phyloP scores from a whole-genome alignment of 495 filamentous ascomycete genomes.

The Penicillium pulvis region DNA sequence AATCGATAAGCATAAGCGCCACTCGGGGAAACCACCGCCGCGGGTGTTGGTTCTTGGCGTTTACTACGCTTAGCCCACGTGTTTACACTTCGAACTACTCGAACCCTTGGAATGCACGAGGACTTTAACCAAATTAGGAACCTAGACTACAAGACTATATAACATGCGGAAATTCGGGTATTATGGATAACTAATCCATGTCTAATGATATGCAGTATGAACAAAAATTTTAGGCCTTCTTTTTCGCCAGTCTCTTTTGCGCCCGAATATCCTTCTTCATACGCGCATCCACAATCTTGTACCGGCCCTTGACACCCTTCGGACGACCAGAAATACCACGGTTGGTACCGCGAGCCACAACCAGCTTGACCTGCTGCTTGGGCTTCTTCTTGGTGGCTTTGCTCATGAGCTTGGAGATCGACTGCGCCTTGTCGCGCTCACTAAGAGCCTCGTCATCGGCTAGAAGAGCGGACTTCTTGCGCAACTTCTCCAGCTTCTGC shows the following conservation, averaged over 20 bases:
- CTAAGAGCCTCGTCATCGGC: conserved; percentile 86
- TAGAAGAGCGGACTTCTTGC: conserved; percentile 89
- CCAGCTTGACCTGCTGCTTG: conserved; percentile 79
- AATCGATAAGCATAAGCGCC: conserved; percentile 34
- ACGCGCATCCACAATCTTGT: conserved; percentile 97
- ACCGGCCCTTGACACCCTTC: conserved; percentile 89
- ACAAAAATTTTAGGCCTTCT: conserved; percentile 44
- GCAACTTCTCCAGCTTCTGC: conserved; percentile 85
- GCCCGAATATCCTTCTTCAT: conserved; percentile 98
- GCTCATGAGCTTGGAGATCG: conserved; percentile 78
- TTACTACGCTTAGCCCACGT: conserved; percentile 1
- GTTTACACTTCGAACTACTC: not conserved
- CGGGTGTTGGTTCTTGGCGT: conserved; percentile 7
- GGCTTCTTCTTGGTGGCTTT: conserved; percentile 85
- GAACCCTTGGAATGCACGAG: not conserved
- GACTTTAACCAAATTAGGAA: not conserved
- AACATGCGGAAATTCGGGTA: not conserved
- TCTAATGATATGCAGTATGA: conserved; percentile 22
- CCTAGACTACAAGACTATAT: not conserved
- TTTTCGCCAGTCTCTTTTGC: conserved; percentile 79
- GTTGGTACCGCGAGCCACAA: conserved; percentile 85
- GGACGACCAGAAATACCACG: conserved; percentile 78
- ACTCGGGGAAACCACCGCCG: conserved; percentile 26
- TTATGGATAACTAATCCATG: not conserved
- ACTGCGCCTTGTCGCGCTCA: conserved; percentile 90